Percentiles rank a stretch among this genome's conserved stretches.
phyloP scores from a whole-genome alignment of 2,329 filamentous ascomycete genomes.

The Exophiala bonariae region DNA sequence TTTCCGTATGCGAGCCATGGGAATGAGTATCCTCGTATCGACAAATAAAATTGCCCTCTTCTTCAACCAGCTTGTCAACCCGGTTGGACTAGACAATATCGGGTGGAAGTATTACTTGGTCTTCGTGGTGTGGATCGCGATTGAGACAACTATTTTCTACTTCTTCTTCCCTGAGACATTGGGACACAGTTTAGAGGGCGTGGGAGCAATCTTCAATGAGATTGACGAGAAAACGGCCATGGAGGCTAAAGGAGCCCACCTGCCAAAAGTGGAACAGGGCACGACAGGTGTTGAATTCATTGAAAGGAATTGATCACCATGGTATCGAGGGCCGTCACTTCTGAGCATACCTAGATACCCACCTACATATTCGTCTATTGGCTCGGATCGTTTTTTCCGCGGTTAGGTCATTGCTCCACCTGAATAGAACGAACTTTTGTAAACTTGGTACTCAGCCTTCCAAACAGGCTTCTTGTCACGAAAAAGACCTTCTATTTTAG shows the following conservation, averaged over 20 bases:
- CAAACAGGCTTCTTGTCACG: too few relatives aligned
- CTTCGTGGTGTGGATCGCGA: constrained; percentile 32
- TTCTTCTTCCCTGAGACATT: constrained; percentile 34
- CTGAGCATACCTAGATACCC: too few relatives aligned
- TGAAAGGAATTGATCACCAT: too few relatives aligned
- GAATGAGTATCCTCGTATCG: constrained; percentile 35
- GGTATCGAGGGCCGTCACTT: too few relatives aligned
- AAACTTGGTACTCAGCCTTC: too few relatives aligned
- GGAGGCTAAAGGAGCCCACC: background rate
- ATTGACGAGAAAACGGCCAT: too few relatives aligned
- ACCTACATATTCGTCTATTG: too few relatives aligned
- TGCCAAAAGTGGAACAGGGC: background rate
- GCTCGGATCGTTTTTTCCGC: too few relatives aligned
- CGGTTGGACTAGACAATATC: constrained; percentile 35
- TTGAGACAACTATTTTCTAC: constrained; percentile 27
- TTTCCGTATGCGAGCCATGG: constrained; percentile 49
- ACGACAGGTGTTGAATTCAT: too few relatives aligned
- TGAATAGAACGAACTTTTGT: too few relatives aligned
- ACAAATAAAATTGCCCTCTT: constrained; percentile 30
- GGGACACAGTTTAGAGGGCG: constrained; percentile 32
- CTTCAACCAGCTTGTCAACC: constrained; percentile 34
- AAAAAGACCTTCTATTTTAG: too few relatives aligned
- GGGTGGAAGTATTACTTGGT: constrained; percentile 39
- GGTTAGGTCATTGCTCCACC: too few relatives aligned
- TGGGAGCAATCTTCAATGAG: constrained; percentile 33